Percentiles rank a stretch among this genome's conserved stretches.
Conservation (phyloP, 73 alveolate species). For the Paramecium sonneborni region DNA sequence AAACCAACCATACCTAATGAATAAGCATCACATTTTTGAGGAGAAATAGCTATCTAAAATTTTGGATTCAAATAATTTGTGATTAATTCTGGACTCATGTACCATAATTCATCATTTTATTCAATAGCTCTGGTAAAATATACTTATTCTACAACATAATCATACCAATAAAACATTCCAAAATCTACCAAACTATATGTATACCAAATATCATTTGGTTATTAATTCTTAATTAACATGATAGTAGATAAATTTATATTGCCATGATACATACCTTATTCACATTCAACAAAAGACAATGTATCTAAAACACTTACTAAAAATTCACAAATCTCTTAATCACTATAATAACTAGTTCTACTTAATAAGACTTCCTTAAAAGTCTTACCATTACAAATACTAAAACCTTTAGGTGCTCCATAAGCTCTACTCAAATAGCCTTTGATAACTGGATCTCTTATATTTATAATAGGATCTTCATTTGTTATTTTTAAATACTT, state of each 20-base stretch:
- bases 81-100: constrained; percentile 14
- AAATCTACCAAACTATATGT: background rate
- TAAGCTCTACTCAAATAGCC: background rate
- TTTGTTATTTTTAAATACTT: background rate
- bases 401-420: background rate
- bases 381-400: background rate
- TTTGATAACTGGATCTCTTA: constrained; percentile 7
- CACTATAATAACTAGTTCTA: background rate
- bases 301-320: background rate
- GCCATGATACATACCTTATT: constrained; percentile 18
- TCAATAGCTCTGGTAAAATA: background rate
- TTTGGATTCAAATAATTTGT: background rate
- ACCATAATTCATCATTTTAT: constrained; percentile 8
- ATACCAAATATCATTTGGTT: background rate
- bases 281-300: background rate
- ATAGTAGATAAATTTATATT: background rate
- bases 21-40: background rate
- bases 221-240: background rate
- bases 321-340: constrained; percentile 1
- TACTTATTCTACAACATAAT: background rate
- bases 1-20: constrained; percentile 3
- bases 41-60: background rate
- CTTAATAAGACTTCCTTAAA: background rate
- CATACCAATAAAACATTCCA: constrained; percentile 33
- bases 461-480: background rate